Conservation (phyloP, 306 rosid genomes). For the Medicago lupulina region DNA sequence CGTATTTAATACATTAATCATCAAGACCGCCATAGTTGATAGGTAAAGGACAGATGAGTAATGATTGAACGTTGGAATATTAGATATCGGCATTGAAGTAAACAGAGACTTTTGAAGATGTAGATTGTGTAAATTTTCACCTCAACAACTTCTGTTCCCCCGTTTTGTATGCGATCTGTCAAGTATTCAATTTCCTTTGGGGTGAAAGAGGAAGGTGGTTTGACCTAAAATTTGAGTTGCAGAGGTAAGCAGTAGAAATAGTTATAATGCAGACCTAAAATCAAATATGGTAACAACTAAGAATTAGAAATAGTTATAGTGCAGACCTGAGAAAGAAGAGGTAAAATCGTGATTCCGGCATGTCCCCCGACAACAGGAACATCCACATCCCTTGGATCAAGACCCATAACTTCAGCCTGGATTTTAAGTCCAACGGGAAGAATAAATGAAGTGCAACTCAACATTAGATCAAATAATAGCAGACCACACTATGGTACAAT, state of each 20-base stretch:
- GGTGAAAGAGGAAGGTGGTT: conserved; percentile 81
- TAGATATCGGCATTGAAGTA: conserved; percentile 12
- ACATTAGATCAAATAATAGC: not conserved
- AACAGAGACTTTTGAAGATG: conserved; percentile 11
- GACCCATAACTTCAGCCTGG: conserved; percentile 90
- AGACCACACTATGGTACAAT: not conserved
- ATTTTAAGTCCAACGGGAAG: conserved; percentile 10
- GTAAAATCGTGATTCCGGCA: conserved; percentile 90
- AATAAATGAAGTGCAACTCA: conserved; percentile 20
- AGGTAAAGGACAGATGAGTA: conserved; percentile 33
- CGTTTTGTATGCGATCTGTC: conserved; percentile 91
- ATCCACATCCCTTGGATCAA: conserved; percentile 89
- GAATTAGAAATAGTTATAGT: conserved; percentile 15
- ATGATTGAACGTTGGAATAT: not conserved
- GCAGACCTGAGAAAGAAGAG: conserved; percentile 94
- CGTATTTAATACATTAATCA: conserved; percentile 20
- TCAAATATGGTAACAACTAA: conserved; percentile 10
- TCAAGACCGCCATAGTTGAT: conserved; percentile 30
- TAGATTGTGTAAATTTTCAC: conserved; percentile 46
- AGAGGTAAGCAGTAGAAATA: conserved; percentile 10
- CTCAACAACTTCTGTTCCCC: conserved; percentile 99
- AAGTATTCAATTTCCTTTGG: conserved; percentile 69
- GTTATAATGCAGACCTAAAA: conserved; percentile 55
- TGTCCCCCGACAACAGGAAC: conserved; percentile 98
- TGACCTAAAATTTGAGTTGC: conserved; percentile 61